Base-by-base conservation (phyloP, 768 basidiomycete species). In the Lactarius sanguifluus region DNA sequence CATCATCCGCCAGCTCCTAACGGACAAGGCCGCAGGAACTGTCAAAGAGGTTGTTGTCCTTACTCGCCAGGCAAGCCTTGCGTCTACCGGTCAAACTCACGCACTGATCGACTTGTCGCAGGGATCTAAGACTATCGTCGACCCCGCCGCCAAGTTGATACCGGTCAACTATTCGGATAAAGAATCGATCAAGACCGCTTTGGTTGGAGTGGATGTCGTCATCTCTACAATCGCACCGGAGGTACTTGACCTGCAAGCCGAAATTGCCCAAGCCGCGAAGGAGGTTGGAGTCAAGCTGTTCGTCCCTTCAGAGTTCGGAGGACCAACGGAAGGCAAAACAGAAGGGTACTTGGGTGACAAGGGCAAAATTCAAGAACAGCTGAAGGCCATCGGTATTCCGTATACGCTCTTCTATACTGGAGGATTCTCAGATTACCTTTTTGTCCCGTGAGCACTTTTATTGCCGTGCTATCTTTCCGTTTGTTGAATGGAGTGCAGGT, bases 221-320 rank as follows among this genome's bases (percentile, higher is more conserved):
- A 63, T 70, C 38, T 65, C 56, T 28, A 50, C 70, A 10, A 30
- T 70, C 43, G 9, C 52, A 5, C 43, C 52, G 34, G 38, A 52
- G 15, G 34, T n/a, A 20, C 41, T 70, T 62, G 60, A 13, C 18
- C 55, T 43, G 20, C 73, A 74, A 67, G 40, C 34, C 3, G 36
- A 36, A 2, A 63, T 74, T 16, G 69, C 70, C 1, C 57, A 69
- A 1, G 74, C 71, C 0, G 64, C 68, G 8, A 74, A 72, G 64
- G 55, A 54, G 40, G 73, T 68, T 4, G 72, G 75, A 30, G 74
- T 73, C 20, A 66, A 70, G 58, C 68, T 76, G 18, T 76, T 76
- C 59, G 70, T 75, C 8, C 76, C 75, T 8, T 69, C 70, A 59
- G 75, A 76, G 64, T 76, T 75, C 38, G 74, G 74, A 9, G 64